A percentile compares a stretch with the other conserved stretches of the same genome.
Conservation (phyloP, 2,329 filamentous ascomycete genomes). For the Phaeosphaeriaceae sp. region DNA sequence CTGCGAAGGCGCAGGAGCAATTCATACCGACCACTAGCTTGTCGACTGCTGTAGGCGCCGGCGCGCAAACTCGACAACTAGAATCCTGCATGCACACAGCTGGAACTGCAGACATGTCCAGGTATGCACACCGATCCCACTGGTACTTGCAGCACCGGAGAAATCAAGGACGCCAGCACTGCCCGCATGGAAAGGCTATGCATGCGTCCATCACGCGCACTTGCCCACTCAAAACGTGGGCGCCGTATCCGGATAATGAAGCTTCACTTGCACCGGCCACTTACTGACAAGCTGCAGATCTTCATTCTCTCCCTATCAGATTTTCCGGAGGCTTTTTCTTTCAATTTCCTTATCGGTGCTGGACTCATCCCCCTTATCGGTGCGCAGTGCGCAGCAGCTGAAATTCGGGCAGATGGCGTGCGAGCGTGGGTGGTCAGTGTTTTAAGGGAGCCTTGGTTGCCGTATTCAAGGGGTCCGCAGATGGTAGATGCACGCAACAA, state of each 20-base stretch:
- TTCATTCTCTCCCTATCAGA: constrained; percentile 8
- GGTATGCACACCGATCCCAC: constrained; percentile 6
- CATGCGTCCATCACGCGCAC: not conserved
- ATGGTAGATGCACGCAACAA: constrained; percentile 7
- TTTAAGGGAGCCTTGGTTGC: not conserved
- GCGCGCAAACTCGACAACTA: constrained; percentile 7
- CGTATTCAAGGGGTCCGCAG: constrained; percentile 4
- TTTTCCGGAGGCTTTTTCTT: constrained; percentile 1
- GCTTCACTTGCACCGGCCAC: not conserved
- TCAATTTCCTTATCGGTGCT: constrained; percentile 12
- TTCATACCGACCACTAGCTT: constrained; percentile 37
- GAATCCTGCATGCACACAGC: constrained; percentile 12
- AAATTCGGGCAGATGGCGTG: constrained; percentile 4
- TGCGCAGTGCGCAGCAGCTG: constrained; percentile 27
- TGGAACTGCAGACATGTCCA: constrained; percentile 23
- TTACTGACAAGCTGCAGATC: constrained; percentile 16
- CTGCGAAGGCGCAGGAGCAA: constrained; percentile 44
- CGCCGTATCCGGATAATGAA: constrained; percentile 6
- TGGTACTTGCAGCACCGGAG: not conserved
- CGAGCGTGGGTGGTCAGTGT: constrained; percentile 6
- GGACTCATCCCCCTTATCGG: constrained; percentile 7
- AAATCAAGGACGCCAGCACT: constrained; percentile 1
- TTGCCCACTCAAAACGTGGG: not conserved
- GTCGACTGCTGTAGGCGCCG: constrained; percentile 4
- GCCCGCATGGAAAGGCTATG: not conserved